Evolutionary conservation across 2,329 filamentous ascomycete genomes (phyloP).

Genomic region (Beauveria brongniartii): DNA sequence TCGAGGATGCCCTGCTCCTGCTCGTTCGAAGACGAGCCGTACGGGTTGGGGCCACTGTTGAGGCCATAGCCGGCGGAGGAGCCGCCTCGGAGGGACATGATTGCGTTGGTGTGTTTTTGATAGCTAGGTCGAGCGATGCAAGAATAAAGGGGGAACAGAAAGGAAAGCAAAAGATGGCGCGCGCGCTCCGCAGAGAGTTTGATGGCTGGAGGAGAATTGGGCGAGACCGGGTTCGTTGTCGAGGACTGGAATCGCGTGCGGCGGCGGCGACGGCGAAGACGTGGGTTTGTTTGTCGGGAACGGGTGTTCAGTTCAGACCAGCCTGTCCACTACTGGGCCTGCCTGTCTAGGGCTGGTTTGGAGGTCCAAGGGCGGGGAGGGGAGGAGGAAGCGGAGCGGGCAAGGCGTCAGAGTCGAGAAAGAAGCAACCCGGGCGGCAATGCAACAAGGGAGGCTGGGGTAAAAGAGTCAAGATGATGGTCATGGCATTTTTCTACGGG

Average conservation of each 20-base stretch:
- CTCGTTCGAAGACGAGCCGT: slow-evolving; percentile 48
- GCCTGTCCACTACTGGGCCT: slow-evolving; percentile 10
- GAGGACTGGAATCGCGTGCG: slow-evolving; percentile 3
- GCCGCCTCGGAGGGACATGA: slow-evolving; percentile 48
- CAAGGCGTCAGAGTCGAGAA: background rate
- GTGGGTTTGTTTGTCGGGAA: background rate
- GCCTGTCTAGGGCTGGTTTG: background rate
- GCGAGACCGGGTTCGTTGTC: background rate
- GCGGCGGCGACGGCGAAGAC: background rate
- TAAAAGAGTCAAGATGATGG: background rate
- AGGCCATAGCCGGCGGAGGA: slow-evolving; percentile 73
- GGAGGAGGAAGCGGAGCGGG: background rate
- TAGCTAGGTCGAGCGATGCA: background rate
- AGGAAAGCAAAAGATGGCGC: background rate
- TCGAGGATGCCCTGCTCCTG: slow-evolving; percentile 64
- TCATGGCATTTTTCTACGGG: background rate
- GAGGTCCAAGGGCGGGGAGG: background rate
- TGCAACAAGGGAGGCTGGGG: slow-evolving; percentile 4
- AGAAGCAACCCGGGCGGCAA: too few relatives aligned
- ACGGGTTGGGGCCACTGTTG: slow-evolving; percentile 60
- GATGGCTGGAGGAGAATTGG: background rate
- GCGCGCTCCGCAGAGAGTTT: background rate
- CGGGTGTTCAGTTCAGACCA: slow-evolving; percentile 1
- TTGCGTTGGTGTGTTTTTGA: background rate
- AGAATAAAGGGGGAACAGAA: background rate